These are phyloP conservation scores for Musa troglodytarum DNA, from an alignment of 176 grass and related monocot genomes.

Conservation along the genomic window DNA sequence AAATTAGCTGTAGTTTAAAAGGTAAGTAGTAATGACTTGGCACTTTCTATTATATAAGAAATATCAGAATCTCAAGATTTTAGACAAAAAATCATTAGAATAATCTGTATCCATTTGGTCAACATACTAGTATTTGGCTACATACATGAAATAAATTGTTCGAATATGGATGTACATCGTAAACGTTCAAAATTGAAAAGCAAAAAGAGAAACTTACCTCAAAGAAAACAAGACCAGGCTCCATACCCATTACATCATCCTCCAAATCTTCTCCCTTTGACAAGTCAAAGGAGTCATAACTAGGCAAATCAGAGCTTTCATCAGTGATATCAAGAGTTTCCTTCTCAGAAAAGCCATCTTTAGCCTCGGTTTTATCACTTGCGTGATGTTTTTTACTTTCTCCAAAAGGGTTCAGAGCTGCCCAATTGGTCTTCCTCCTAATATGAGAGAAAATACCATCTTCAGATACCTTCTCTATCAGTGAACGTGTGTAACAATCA, in stretches of 20 bases:
- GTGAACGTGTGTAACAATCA: constrained; percentile 81
- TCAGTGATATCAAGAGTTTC: constrained; percentile 1
- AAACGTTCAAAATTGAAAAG: background rate
- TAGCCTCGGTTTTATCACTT: constrained; percentile 10
- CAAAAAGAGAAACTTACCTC: constrained; percentile 44
- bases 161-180: background rate
- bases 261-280: constrained; percentile 59
- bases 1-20: background rate
- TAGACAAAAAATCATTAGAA: background rate
- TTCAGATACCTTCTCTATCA: constrained; percentile 40
- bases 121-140: too few species aligned
- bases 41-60: background rate
- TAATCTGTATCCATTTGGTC: background rate
- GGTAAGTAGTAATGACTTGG: background rate
- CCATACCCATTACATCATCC: constrained; percentile 61
- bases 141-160: background rate
- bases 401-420: constrained; percentile 55
- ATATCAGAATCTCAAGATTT: background rate
- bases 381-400: constrained; percentile 39
- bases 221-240: constrained; percentile 86
- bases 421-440: constrained; percentile 69
- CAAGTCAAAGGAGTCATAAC: constrained; percentile 69
- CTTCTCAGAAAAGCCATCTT: background rate
- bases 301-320: constrained; percentile 36
- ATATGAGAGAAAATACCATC: constrained; percentile 32